phyloP scores from a whole-genome alignment of 179 eudicot genomes.

The Carnegiea gigantea region DNA sequence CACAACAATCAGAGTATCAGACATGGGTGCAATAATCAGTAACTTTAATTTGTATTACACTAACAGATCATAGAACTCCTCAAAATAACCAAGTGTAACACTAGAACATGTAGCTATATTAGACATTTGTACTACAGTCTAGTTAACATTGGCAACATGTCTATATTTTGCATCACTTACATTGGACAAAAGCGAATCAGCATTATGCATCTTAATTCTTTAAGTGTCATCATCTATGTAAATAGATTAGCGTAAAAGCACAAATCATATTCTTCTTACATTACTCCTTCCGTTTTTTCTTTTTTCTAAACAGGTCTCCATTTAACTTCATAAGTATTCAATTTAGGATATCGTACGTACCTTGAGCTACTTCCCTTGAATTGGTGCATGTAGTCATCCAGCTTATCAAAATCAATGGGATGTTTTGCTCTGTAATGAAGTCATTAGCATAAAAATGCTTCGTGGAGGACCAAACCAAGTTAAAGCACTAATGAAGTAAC shows the following conservation, averaged over 20 bases:
- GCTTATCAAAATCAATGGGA: slow-evolving; percentile 60
- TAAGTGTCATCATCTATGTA: background rate
- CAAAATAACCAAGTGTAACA: no score
- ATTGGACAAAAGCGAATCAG: background rate
- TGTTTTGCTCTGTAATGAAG: slow-evolving; percentile 40
- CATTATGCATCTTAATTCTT: background rate
- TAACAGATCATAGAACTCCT: no score
- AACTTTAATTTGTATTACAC: no score
- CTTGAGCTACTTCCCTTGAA: slow-evolving; percentile 88
- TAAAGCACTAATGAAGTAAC: background rate
- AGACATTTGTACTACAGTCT: no score
- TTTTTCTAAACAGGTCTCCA: background rate
- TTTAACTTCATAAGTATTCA: background rate
- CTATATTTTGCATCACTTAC: background rate
- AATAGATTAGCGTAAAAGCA: background rate
- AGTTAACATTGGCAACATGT: background rate
- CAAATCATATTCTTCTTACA: background rate
- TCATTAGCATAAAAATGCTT: background rate
- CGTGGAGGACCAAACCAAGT: background rate
- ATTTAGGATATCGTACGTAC: slow-evolving; percentile 41
- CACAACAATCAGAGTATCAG: no score
- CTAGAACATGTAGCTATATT: no score
- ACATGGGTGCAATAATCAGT: no score
- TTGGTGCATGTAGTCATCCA: slow-evolving; percentile 79
- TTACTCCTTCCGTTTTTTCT: background rate